These are phyloP conservation scores for Leishmania guyanensis DNA, from an alignment of 208 protist species.

Conservation along the genomic window DNA sequence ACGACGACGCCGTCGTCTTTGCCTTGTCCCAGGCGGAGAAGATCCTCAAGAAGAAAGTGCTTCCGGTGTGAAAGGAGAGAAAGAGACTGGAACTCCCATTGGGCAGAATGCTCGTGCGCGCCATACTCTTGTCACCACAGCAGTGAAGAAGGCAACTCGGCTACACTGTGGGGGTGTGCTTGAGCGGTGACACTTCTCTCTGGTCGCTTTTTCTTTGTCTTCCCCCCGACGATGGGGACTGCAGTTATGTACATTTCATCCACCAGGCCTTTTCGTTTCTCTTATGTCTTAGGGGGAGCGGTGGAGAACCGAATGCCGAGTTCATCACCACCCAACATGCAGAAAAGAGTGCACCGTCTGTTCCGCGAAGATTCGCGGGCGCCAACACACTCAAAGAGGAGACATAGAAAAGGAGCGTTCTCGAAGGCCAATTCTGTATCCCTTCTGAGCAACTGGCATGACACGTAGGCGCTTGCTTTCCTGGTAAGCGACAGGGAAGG, in stretches of 20 bases:
- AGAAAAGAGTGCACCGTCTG: not conserved
- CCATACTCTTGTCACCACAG: not conserved
- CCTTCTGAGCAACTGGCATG: too few relatives aligned
- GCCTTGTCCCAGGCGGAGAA: slow-evolving; percentile 24
- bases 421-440: not conserved
- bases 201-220: not conserved
- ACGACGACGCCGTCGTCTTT: slow-evolving; percentile 36
- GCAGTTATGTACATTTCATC: not conserved
- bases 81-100: not conserved
- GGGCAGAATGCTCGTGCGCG: not conserved
- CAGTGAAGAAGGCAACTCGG: not conserved
- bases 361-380: not conserved
- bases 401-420: not conserved
- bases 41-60: slow-evolving; percentile 35
- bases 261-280: not conserved
- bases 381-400: not conserved
- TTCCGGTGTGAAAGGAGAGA: not conserved
- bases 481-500: not conserved
- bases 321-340: not conserved
- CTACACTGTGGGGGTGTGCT: not conserved
- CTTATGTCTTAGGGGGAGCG: not conserved
- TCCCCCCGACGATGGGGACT: not conserved
- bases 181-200: not conserved
- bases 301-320: too few relatives aligned
- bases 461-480: not conserved